Base-by-base conservation (phyloP, 208 protist genomes). In the Crithidia brevicula region DNA sequence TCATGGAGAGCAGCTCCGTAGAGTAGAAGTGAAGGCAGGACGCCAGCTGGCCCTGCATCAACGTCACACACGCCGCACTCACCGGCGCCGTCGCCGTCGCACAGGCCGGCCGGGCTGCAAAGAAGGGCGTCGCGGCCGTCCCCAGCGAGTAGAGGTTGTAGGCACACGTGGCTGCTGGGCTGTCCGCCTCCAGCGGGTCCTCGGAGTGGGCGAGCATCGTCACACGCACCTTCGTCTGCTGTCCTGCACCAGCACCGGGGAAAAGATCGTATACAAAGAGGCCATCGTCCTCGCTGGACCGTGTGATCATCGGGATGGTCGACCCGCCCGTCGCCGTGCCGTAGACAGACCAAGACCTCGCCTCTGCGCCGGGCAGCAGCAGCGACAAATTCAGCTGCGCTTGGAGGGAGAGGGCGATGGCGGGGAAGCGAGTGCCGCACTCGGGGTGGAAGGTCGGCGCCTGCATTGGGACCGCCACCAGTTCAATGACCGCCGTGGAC, bases 11-110 rank as follows among this genome's bases (percentile, higher is more conserved):
- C 25, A 88, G 43, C 28, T 82, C 85, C 11, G 77, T 76, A 0
- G 72, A 81, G 67, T 80, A 75, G 54, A 88, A 81, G 64, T 79
- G 56, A 11, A 88, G 72, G 67, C 82, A 88, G n/a, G 28, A 52
- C 15, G 79, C 63, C 40, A 91, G 61, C 50, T 88, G 56, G 15
- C 46, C 40, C 25, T 52, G 23, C 18, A 88, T 30, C 15, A 50
- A n/a, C 31, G 50, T 47, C 27, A 67, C 45, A 65, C 79, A 86
- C n/a, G 57, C 70, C 20, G 61, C 42, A 5, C 54, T 50, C 46
- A 75, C 61, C 5, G 60, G 51, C 27, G 38, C 67, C 33, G 57
- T 68, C 34, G 67, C 31, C 20, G 47, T 72, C 18, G 40, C 61
- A 38, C 73, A 81, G 10, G 51, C 22, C 11, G 73, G 77, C 3